Evolutionary conservation across 2,329 filamentous ascomycete genomes (phyloP), one percentile per base, ranked within the genome.

Genomic region (Ceratocystis diversiconidia): DNA sequence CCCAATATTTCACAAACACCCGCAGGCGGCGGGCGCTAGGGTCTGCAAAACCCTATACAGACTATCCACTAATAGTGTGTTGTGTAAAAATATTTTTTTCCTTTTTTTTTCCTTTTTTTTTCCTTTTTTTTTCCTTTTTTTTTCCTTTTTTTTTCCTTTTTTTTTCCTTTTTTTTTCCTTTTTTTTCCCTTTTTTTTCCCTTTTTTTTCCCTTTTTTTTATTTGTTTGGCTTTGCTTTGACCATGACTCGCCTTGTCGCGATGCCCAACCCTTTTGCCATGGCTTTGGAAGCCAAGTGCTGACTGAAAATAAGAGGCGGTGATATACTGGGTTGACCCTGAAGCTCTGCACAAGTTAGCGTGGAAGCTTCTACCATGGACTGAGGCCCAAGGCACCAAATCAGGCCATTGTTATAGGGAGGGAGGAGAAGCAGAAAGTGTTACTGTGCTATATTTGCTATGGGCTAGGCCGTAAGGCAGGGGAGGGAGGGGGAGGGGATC

Each of bases 261-360:
- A 15, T 41, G 36, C 36, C 36, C 36, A 41, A 41, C 12, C 36
- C 36, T 15, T 41, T 41, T 41, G 36, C 36, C 36, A 41, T 41
- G 36, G 36, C 10, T 41, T 41, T 41, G 10, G 36, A 41, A 41
- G 36, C 36, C 10, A 41, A 41, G 36, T 41, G 36, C 10, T 41
- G 36, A 8, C 15, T 64, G 32, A 60, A 44, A 57, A 59, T 59
- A 60, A 57, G 63, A 64, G 52, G 50, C 63, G 48, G 41, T 64
- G 48, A 41, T 59, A 59, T 64, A 46, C 19, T 46, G 28, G 63
- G 15, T 3, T 10, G 59, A 12, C 36, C 48, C 48, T 50, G 17
- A 22, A 19, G 22, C n/a, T 50, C 48, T 64, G 12, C 36, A 41
- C 36, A 41, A 41, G 36, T 59, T 48, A 48, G 55, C 52, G 52